phyloP scores from a whole-genome alignment of 352 stramenopile genomes.

The Pythium periplocum region DNA sequence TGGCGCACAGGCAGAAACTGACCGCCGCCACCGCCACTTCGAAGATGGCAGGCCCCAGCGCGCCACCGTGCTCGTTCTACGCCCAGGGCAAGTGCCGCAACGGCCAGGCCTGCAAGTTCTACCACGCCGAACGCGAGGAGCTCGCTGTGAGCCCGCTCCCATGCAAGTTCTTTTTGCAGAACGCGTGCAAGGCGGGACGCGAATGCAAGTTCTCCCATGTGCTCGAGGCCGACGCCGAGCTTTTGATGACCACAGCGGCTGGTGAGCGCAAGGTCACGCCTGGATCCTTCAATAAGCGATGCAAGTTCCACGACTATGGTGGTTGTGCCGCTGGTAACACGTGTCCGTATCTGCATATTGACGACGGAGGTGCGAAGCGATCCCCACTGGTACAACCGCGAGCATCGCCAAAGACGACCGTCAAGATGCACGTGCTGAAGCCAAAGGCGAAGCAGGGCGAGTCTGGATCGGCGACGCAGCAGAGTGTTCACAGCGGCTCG shows the following conservation, averaged over 20 bases:
- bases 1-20: too few species aligned
- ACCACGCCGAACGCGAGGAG: slow-evolving; percentile 37
- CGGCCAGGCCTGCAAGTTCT: slow-evolving; percentile 61
- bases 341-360: slow-evolving; percentile 66
- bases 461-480: slow-evolving; percentile 12
- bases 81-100: slow-evolving; percentile 64
- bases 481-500: slow-evolving; percentile 11
- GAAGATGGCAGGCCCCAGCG: background rate
- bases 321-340: slow-evolving; percentile 54
- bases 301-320: slow-evolving; percentile 69
- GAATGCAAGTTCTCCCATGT: slow-evolving; percentile 65
- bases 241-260: slow-evolving; percentile 9
- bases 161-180: slow-evolving; percentile 74
- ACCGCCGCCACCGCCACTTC: too few species aligned
- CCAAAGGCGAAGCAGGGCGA: slow-evolving; percentile 23
- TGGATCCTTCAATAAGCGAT: slow-evolving; percentile 43
- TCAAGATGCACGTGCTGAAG: slow-evolving; percentile 27
- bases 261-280: slow-evolving; percentile 37
- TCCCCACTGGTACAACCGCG: slow-evolving; percentile 1
- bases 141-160: slow-evolving; percentile 30
- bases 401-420: slow-evolving; percentile 13
- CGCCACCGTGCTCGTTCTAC: slow-evolving; percentile 60
- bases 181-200: slow-evolving; percentile 51
- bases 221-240: slow-evolving; percentile 15
- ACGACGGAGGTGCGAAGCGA: slow-evolving; percentile 7